A percentile compares a stretch with the other conserved stretches of the same genome.
Conservation (phyloP, 352 stramenopile species). For the Saprolegnia diclina region DNA sequence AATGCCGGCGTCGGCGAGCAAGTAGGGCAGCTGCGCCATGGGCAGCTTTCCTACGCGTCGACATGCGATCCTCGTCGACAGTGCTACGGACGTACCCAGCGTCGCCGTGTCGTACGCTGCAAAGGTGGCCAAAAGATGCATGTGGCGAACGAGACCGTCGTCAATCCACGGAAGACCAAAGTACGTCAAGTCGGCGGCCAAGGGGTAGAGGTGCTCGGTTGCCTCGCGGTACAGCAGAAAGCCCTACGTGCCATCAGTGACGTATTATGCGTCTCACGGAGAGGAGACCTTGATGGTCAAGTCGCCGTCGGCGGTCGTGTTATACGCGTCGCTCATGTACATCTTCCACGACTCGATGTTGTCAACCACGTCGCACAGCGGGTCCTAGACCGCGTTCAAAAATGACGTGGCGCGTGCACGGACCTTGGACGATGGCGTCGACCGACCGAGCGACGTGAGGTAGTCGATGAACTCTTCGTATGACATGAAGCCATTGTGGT, state of each 20-base stretch:
- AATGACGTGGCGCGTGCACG: neutral
- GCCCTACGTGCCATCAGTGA: slow-evolving; percentile 28
- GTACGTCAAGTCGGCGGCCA: slow-evolving; percentile 39
- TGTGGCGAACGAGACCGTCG: slow-evolving; percentile 37
- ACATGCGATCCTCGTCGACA: neutral
- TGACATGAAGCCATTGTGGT: slow-evolving; percentile 47
- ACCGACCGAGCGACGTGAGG: slow-evolving; percentile 36
- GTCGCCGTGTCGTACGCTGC: slow-evolving; percentile 45
- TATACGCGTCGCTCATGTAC: slow-evolving; percentile 55
- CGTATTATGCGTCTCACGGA: too few relatives aligned
- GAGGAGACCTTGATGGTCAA: slow-evolving; percentile 45
- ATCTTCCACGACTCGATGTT: slow-evolving; percentile 53
- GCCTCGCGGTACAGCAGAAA: slow-evolving; percentile 52
- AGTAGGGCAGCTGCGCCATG: slow-evolving; percentile 40
- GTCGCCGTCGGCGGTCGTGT: slow-evolving; percentile 33
- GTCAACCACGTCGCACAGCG: slow-evolving; percentile 29
- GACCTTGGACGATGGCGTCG: neutral
- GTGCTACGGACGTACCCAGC: slow-evolving; percentile 2
- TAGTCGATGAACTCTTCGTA: slow-evolving; percentile 63
- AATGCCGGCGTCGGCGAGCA: slow-evolving; percentile 44
- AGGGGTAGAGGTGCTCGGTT: slow-evolving; percentile 38
- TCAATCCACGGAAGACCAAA: slow-evolving; percentile 37
- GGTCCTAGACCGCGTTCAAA: neutral
- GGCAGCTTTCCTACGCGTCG: slow-evolving; percentile 28
- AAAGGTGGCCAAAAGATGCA: slow-evolving; percentile 35